phyloP scores from a whole-genome alignment of 176 grass and related monocot species.

The Oryza brachyantha region DNA sequence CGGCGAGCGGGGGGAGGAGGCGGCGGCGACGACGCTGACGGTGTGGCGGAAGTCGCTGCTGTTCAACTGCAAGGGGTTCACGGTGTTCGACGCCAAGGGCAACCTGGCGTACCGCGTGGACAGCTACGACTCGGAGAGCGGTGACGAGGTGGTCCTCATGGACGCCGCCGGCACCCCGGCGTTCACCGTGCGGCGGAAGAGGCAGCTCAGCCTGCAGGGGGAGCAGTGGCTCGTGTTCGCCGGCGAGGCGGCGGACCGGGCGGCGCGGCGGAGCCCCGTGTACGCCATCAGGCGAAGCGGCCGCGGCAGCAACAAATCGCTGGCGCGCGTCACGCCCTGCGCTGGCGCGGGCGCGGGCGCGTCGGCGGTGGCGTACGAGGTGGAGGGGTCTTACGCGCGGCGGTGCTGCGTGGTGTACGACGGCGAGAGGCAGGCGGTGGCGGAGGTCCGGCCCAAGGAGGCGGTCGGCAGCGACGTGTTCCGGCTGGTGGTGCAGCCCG shows the following conservation, averaged over 20 bases:
- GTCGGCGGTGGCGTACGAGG: constrained; percentile 30
- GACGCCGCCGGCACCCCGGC: constrained; percentile 53
- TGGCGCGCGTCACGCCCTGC: constrained; percentile 44
- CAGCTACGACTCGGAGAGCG: constrained; percentile 63
- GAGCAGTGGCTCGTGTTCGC: constrained; percentile 68
- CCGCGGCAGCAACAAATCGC: constrained; percentile 25
- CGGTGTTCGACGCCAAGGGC: constrained; percentile 77
- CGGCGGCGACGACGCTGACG: constrained; percentile 49
- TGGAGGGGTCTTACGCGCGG: constrained; percentile 73
- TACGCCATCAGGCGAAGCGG: constrained; percentile 51
- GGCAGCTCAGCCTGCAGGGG: constrained; percentile 53
- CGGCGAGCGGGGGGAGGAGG: constrained; percentile 3
- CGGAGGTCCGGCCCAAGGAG: constrained; percentile 73
- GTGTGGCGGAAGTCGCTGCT: constrained; percentile 97
- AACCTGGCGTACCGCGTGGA: constrained; percentile 84
- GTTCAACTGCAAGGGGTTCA: constrained; percentile 93
- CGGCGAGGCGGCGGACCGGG: constrained; percentile 38
- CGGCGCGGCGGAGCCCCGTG: constrained; percentile 4
- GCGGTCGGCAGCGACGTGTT: constrained; percentile 77
- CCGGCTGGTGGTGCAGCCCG: constrained; percentile 63
- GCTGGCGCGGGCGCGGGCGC: not conserved
- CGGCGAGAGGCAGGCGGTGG: constrained; percentile 42
- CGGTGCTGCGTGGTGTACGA: constrained; percentile 85
- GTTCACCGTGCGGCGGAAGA: constrained; percentile 77
- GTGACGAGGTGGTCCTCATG: constrained; percentile 73